Base-by-base conservation (phyloP, 2,329 filamentous ascomycete genomes). In the Claviceps sp. region DNA sequence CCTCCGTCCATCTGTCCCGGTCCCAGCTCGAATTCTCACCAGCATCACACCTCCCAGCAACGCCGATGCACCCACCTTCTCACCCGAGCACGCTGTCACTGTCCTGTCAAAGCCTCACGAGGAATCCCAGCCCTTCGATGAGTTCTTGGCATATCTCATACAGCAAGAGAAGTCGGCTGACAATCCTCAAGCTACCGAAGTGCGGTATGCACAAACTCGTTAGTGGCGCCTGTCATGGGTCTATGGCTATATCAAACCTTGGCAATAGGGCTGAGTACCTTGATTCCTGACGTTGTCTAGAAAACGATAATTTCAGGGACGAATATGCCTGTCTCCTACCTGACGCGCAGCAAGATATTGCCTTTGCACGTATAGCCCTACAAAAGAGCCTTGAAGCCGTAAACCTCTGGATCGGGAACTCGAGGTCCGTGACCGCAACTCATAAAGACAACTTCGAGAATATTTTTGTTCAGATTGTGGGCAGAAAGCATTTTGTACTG, bases 371-470 rank as follows among this genome's bases (percentile, higher is more conserved):
- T 30, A 81, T 88, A 55, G 86, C 86, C 0, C 76, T 91, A 0
- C 70, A 77, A 41, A 72, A 75, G 48, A 61, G 69, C 0, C 84
- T 86, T 0, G 87, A 93, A 56, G 87, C 87, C 14, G 77, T 88
- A 55, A 93, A 93, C 62, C 74, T 93, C 61, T 91, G 87, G 87
- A 81, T 93, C 48, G 87, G 87, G 51, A 86, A 87, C 67, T 79
- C 79, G 1, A 72, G 72, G 40, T 86, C 82, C 26, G 73, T 78
- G 1, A 90, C 86, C 0, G 82, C 84, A 0, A 65, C 90, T 51
- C 88, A 93, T 68, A 86, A 85, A 61, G 88, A 93, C 67, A 86
- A 86, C 60, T 91, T 90, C 65, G 86, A 93, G 65, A 93, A 93
- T 63, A 75, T 93, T 0, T 93, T 90, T 64, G 84, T 88, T 1